Percentiles rank a stretch among this genome's conserved stretches.
Evolutionary conservation across 306 rosid genomes (phyloP).

Genomic region (Fragaria iinumae): DNA sequence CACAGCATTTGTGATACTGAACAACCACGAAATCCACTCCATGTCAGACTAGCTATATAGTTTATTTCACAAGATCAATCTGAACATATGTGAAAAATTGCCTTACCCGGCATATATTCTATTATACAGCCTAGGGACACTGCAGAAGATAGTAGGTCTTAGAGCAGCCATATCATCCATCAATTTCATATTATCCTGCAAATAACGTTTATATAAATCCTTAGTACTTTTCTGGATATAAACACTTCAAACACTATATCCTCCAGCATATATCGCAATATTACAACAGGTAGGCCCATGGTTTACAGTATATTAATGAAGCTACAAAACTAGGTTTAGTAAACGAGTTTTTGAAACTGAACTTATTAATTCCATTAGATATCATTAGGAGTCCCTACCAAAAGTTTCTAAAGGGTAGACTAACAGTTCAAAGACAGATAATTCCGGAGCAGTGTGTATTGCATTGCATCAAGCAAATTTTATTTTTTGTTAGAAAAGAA

Average conservation of each 20-base stretch:
- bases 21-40: constrained; percentile 27
- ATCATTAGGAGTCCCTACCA: background rate
- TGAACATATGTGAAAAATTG: constrained; percentile 12
- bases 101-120: constrained; percentile 94
- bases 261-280: background rate
- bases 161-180: constrained; percentile 86
- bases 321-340: background rate
- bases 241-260: background rate
- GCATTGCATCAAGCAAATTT: background rate
- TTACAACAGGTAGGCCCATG: constrained; percentile 7
- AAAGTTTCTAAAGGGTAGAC: background rate
- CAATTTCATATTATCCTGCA: constrained; percentile 93
- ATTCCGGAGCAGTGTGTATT: background rate
- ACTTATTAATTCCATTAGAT: background rate
- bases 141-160: constrained; percentile 90
- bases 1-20: constrained; percentile 78
- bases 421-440: background rate
- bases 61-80: constrained; percentile 19
- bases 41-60: constrained; percentile 27
- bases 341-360: background rate
- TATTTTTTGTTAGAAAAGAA: too few relatives aligned
- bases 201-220: constrained; percentile 23
- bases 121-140: constrained; percentile 96
- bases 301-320: background rate
- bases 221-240: background rate